These are phyloP conservation scores for Naganishia antarctica DNA, from an alignment of 768 basidiomycete genomes.

Conservation along the genomic window DNA sequence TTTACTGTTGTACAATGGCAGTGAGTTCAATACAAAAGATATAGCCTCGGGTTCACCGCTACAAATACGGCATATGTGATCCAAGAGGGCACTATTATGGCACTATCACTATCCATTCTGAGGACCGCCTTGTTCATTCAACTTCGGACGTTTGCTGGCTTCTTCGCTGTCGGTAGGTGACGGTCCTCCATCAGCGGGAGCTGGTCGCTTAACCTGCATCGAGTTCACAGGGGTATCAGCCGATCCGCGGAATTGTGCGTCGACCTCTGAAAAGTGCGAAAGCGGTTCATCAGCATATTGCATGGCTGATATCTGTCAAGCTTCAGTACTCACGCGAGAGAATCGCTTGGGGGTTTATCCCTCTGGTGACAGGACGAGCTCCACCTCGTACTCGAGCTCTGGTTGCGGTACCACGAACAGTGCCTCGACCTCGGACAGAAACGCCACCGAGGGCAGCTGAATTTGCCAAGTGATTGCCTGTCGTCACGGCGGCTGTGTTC, in stretches of 20 bases:
- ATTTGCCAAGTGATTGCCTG: too few relatives aligned
- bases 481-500: background rate
- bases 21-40: too few relatives aligned
- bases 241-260: constrained; percentile 15
- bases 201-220: constrained; percentile 15
- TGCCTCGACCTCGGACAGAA: constrained; percentile 15
- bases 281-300: background rate
- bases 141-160: constrained; percentile 15
- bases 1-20: too few relatives aligned
- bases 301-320: background rate
- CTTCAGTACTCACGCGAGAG: background rate
- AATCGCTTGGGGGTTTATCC: constrained; percentile 3
- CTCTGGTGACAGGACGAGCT: background rate
- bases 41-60: too few relatives aligned
- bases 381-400: constrained; percentile 9
- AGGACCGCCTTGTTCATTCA: constrained; percentile 7
- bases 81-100: background rate
- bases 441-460: background rate
- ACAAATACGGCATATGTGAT: too few relatives aligned
- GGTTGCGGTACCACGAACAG: background rate
- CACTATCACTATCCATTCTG: background rate
- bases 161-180: background rate
- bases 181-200: background rate
- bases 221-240: background rate
- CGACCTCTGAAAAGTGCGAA: background rate